A percentile compares a stretch with the other conserved stretches of the same genome.
These are phyloP conservation scores for Chlorociboria aeruginascens DNA, from an alignment of 495 filamentous ascomycete genomes.

Conservation along the genomic window DNA sequence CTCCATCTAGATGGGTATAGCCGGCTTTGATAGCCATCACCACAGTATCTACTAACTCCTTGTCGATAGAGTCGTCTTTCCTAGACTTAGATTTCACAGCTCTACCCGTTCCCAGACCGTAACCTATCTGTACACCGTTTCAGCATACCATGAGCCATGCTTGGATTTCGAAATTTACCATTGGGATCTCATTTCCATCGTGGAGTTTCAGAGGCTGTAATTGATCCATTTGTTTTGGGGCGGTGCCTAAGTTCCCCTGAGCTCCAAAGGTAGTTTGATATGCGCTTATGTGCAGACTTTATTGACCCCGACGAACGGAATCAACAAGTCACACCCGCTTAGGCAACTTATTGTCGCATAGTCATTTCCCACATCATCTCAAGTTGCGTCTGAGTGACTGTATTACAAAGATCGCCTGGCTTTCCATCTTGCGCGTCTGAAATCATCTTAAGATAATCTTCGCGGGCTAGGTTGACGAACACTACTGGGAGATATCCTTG, in stretches of 20 bases:
- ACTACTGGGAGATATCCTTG: slow-evolving; percentile 13
- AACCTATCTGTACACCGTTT: slow-evolving; percentile 44
- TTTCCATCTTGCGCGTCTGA: slow-evolving; percentile 6
- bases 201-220: slow-evolving; percentile 46
- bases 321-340: not conserved
- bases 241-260: slow-evolving; percentile 12
- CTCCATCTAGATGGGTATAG: slow-evolving; percentile 68
- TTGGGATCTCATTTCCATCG: slow-evolving; percentile 62
- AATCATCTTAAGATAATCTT: slow-evolving; percentile 10
- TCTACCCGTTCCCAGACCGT: slow-evolving; percentile 45
- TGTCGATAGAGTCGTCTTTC: slow-evolving; percentile 30
- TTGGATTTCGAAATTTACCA: slow-evolving; percentile 34
- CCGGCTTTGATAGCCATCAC: slow-evolving; percentile 58
- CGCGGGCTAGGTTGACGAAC: not conserved
- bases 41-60: slow-evolving; percentile 43
- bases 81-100: slow-evolving; percentile 16
- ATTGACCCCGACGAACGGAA: not conserved
- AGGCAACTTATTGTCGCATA: slow-evolving; percentile 1
- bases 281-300: slow-evolving; percentile 7
- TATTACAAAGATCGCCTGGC: slow-evolving; percentile 3
- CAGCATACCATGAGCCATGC: not conserved
- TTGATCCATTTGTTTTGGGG: slow-evolving; percentile 24
- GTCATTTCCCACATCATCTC: slow-evolving; percentile 3
- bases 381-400: slow-evolving; percentile 7
- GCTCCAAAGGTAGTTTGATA: slow-evolving; percentile 15